Conservation (phyloP, 768 basidiomycete species). For the Coprinopsis cinerea region DNA sequence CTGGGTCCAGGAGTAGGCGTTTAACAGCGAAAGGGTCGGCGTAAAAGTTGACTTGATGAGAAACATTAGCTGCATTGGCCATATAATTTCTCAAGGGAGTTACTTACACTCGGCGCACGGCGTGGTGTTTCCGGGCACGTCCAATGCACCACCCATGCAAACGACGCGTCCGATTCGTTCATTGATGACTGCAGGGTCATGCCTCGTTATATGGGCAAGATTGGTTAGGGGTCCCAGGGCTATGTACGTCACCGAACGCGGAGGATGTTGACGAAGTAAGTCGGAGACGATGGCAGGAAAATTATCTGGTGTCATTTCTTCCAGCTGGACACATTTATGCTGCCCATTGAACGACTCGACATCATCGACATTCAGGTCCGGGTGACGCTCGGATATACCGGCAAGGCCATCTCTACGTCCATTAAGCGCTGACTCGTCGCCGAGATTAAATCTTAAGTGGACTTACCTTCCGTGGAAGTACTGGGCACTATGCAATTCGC, state of each 20-base stretch:
- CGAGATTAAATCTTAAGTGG: no score
- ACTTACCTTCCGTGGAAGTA: conserved; percentile 78
- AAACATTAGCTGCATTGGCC: neutral
- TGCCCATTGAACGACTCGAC: conserved; percentile 12
- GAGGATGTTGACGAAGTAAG: conserved; percentile 45
- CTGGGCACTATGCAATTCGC: conserved; percentile 66
- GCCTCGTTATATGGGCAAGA: conserved; percentile 58
- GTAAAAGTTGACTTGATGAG: conserved; percentile 74
- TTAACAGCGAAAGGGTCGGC: conserved; percentile 85
- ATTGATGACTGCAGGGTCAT: conserved; percentile 46
- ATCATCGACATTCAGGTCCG: conserved; percentile 50
- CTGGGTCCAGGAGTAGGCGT: conserved; percentile 47
- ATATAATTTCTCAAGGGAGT: neutral
- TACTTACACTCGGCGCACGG: conserved; percentile 78
- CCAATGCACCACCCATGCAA: conserved; percentile 91
- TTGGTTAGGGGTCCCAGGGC: conserved; percentile 77
- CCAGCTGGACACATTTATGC: conserved; percentile 42
- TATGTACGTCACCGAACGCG: conserved; percentile 61
- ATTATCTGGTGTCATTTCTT: conserved; percentile 42
- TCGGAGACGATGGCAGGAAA: conserved; percentile 33
- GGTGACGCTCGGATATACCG: conserved; percentile 54
- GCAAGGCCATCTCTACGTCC: conserved; percentile 61
- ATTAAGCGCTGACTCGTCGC: neutral
- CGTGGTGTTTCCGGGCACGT: conserved; percentile 84
- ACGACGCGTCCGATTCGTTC: conserved; percentile 67